These are phyloP conservation scores for Abelmoschus esculentus DNA, from an alignment of 345 rosid species.

Conservation along the genomic window DNA sequence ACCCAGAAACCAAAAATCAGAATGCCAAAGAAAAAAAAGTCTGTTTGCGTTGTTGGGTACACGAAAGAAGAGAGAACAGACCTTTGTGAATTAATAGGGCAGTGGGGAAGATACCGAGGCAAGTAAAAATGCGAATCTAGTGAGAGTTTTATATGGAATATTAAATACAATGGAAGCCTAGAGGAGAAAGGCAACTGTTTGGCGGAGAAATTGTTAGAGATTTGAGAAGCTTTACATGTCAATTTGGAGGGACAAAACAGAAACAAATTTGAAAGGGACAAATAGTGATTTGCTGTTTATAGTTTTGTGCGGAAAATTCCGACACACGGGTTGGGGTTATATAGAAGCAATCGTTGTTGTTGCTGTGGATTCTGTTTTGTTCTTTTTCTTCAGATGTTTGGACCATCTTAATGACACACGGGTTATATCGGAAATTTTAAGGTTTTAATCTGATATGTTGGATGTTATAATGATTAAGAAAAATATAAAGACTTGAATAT, in stretches of 20 bases:
- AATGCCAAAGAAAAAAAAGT: neutral
- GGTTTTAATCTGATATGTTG: no score
- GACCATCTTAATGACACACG: neutral
- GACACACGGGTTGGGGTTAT: neutral
- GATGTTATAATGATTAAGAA: no score
- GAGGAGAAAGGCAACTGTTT: neutral
- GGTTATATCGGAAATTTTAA: neutral
- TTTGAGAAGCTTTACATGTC: neutral
- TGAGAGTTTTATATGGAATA: no score
- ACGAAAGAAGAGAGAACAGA: conserved; percentile 3
- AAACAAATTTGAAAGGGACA: neutral
- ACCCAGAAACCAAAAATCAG: conserved; percentile 14
- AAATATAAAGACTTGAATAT: no score
- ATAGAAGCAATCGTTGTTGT: neutral
- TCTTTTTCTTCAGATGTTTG: neutral
- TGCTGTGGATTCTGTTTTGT: neutral
- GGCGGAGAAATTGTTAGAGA: neutral
- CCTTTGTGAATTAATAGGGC: conserved; percentile 11
- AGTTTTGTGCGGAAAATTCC: neutral
- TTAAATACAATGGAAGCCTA: neutral
- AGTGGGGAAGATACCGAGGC: conserved; percentile 29
- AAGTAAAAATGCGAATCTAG: neutral
- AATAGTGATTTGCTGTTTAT: neutral
- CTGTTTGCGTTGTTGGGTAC: neutral
- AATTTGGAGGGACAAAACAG: neutral